These are phyloP conservation scores for Dryadomyces quercus-mongolicae DNA, from an alignment of 2,329 filamentous ascomycete species.

Conservation along the genomic window DNA sequence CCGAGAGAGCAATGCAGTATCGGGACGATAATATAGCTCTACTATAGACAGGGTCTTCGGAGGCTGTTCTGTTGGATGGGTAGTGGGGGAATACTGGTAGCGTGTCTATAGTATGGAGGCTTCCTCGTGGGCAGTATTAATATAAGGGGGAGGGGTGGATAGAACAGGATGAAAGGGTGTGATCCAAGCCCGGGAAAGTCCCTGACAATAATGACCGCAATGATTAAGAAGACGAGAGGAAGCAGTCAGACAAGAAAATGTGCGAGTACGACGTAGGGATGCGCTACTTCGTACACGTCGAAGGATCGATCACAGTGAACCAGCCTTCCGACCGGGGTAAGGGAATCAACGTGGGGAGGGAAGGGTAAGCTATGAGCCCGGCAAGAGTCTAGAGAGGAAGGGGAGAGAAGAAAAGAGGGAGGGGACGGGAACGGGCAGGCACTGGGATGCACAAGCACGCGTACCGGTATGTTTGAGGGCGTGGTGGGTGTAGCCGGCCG, in stretches of 20 bases:
- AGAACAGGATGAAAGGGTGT: background rate
- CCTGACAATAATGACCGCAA: background rate
- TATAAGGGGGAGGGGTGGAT: background rate
- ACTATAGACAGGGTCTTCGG: slow-evolving; percentile 4
- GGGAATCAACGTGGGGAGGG: slow-evolving; percentile 2
- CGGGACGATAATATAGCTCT: slow-evolving; percentile 3
- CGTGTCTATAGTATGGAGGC: background rate
- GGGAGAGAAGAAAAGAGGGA: background rate
- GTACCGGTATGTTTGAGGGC: background rate
- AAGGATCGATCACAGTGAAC: slow-evolving; percentile 3
- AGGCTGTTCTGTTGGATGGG: background rate
- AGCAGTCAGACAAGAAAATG: background rate
- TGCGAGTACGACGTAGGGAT: background rate
- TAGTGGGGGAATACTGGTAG: background rate
- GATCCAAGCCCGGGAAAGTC: background rate
- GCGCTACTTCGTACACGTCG: background rate
- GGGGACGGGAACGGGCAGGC: background rate
- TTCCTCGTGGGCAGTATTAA: background rate
- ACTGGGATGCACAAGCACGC: background rate
- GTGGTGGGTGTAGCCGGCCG: slow-evolving; percentile 1
- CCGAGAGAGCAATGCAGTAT: background rate
- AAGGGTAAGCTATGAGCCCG: background rate
- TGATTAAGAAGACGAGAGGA: background rate
- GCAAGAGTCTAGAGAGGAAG: background rate
- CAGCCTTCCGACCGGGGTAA: background rate